Base-by-base conservation (phyloP, 2,329 filamentous ascomycete genomes). In the Colletotrichum musae region DNA sequence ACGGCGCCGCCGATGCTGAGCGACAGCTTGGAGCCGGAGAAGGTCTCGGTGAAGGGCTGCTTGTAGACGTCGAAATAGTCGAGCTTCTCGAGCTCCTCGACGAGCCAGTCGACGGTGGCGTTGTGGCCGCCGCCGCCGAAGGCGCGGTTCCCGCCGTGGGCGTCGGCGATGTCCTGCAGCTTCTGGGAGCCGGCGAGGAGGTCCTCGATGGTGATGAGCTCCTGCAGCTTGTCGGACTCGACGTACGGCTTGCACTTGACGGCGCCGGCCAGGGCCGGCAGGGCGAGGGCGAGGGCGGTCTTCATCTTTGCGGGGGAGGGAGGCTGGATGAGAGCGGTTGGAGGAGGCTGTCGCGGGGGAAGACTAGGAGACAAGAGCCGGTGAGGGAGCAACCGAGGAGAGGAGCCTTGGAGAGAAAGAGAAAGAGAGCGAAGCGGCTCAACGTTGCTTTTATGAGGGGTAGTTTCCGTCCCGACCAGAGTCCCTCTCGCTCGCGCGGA, bases 61-160 rank as follows among this genome's bases (percentile, higher is more conserved):
- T 83, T 83, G 66, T 74, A 74, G 39, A 85, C 81, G 51, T 82
- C 74, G 74, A 82, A 86, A 75, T 83, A 83, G 74, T 76, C 77
- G 36, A 78, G 75, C 6, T 75, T 72, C 51, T 73, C 75, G 32
- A 85, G 77, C 24, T 80, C 79, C 61, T 83, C 76, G 76, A 80
- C 80, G 64, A 85, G 75, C 72, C 77, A 86, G 75, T 84, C 81
- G 59, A 85, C 79, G 6, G 83, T 86, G 61, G 80, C 79, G 64
- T 85, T 83, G 77, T 85, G 83, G 61, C 84, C 84, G 41, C 74
- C 74, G 64, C 81, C 78, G 52, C 82, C 83, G 61, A 85, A 84
- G 57, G 78, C 81, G 36, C 84, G 83, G 73, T 81, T 84, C 51
- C 80, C 79, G 39, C 74, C 80, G 64, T 84, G 77, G 41, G 79